A percentile compares a stretch with the other conserved stretches of the same genome.
These are phyloP conservation scores for Podaxis sp. DNA, from an alignment of 768 basidiomycete genomes.

Conservation along the genomic window DNA sequence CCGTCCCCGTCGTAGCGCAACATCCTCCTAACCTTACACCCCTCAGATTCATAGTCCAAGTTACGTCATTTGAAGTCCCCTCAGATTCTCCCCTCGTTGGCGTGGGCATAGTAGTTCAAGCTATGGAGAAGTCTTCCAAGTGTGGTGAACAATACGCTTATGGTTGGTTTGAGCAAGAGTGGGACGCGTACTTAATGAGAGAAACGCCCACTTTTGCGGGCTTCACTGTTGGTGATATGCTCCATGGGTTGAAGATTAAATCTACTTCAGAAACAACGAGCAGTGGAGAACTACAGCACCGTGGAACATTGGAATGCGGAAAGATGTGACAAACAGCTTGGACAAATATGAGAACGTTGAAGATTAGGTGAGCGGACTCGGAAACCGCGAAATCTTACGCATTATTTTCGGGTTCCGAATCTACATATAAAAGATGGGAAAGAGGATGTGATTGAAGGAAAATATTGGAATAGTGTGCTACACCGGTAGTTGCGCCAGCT, in stretches of 20 bases:
- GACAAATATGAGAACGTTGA: conserved; percentile 12
- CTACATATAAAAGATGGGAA: too few relatives aligned
- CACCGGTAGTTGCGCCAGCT: too few relatives aligned
- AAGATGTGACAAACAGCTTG: conserved; percentile 13
- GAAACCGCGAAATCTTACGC: neutral
- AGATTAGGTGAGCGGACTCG: neutral
- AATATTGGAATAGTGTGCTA: too few relatives aligned
- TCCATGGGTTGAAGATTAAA: conserved; percentile 27
- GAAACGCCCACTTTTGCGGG: conserved; percentile 37
- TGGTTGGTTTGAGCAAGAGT: conserved; percentile 28
- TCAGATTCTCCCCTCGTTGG: too few relatives aligned
- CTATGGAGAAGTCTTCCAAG: too few relatives aligned
- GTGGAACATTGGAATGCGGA: conserved; percentile 42
- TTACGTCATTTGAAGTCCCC: too few relatives aligned
- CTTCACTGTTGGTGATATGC: conserved; percentile 30
- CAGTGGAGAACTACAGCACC: conserved; percentile 38
- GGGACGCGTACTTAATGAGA: conserved; percentile 36
- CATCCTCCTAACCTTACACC: too few relatives aligned
- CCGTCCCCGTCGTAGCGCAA: too few relatives aligned
- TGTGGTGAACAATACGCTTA: conserved; percentile 26
- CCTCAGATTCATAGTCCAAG: too few relatives aligned
- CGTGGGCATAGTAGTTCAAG: too few relatives aligned
- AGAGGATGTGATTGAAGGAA: too few relatives aligned
- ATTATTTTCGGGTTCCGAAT: neutral
- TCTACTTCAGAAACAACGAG: conserved; percentile 32